Evolutionary conservation across 2,329 filamentous ascomycete genomes (phyloP).

Genomic region (Stachybotrys chartarum): DNA sequence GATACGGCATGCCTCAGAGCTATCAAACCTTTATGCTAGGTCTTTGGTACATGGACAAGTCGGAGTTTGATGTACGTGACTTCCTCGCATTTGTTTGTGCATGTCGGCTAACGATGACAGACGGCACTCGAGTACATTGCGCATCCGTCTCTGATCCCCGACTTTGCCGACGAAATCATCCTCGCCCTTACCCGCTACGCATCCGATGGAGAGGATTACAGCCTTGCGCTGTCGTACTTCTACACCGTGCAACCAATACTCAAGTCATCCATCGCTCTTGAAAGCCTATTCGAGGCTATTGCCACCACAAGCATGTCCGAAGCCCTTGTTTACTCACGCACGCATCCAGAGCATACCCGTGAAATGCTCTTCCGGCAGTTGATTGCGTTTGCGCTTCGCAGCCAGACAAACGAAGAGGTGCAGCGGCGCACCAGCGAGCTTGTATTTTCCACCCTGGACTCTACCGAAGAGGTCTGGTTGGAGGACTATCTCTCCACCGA

Average conservation of each 20-base stretch:
- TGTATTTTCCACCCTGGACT: slow-evolving; percentile 64
- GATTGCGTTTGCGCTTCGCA: slow-evolving; percentile 49
- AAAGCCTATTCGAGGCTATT: slow-evolving; percentile 63
- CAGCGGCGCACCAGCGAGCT: slow-evolving; percentile 60
- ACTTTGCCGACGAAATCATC: slow-evolving; percentile 79
- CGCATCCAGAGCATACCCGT: slow-evolving; percentile 54
- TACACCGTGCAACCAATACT: slow-evolving; percentile 68
- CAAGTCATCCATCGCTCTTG: slow-evolving; percentile 53
- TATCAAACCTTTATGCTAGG: slow-evolving; percentile 79
- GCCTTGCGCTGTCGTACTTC: slow-evolving; percentile 70
- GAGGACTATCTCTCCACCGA: slow-evolving; percentile 59
- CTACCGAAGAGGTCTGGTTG: slow-evolving; percentile 67
- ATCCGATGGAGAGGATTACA: slow-evolving; percentile 47
- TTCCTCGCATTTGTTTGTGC: not conserved
- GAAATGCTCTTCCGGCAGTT: slow-evolving; percentile 61
- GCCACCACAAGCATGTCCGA: slow-evolving; percentile 61
- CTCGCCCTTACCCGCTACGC: slow-evolving; percentile 58
- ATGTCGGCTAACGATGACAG: slow-evolving; percentile 24
- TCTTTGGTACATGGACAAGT: slow-evolving; percentile 70
- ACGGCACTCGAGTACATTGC: slow-evolving; percentile 68
- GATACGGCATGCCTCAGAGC: slow-evolving; percentile 62
- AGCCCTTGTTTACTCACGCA: slow-evolving; percentile 66
- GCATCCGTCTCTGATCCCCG: slow-evolving; percentile 71
- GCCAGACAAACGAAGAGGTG: slow-evolving; percentile 25
- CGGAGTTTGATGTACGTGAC: slow-evolving; percentile 52